Conservation (phyloP, 257 asterid species). For the Rehmannia glutinosa region DNA sequence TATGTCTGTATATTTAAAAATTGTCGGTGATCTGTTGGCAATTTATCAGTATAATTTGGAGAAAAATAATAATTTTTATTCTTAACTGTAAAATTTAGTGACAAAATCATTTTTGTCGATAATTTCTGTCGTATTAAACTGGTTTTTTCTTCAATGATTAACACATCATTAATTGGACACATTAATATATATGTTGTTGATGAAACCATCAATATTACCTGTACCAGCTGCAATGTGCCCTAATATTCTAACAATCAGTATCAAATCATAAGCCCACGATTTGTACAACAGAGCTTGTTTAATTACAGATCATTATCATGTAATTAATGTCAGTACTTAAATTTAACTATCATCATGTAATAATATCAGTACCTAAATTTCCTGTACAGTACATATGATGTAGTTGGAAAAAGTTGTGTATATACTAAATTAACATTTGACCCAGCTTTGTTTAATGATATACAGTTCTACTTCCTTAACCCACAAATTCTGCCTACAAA, state of each 20-base stretch:
- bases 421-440: neutral
- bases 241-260: constrained; percentile 26
- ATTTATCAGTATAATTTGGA: too few relatives aligned
- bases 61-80: too few relatives aligned
- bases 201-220: constrained; percentile 27
- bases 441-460: neutral
- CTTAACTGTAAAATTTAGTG: too few relatives aligned
- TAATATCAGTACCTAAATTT: too few relatives aligned
- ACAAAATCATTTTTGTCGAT: too few relatives aligned
- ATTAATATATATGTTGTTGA: constrained; percentile 20
- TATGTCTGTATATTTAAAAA: too few relatives aligned
- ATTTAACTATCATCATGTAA: neutral
- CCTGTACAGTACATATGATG: neutral
- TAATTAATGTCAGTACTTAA: neutral
- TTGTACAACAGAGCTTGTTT: constrained; percentile 23
- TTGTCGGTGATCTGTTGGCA: too few relatives aligned
- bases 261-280: constrained; percentile 26
- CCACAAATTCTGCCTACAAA: constrained; percentile 30
- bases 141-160: neutral
- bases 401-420: neutral
- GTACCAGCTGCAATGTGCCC: constrained; percentile 32
- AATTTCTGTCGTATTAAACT: too few relatives aligned
- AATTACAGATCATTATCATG: constrained; percentile 19
- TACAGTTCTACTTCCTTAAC: constrained; percentile 21
- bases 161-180: neutral